Conservation (phyloP, 768 basidiomycete genomes). For the Pleurotus djamor region DNA sequence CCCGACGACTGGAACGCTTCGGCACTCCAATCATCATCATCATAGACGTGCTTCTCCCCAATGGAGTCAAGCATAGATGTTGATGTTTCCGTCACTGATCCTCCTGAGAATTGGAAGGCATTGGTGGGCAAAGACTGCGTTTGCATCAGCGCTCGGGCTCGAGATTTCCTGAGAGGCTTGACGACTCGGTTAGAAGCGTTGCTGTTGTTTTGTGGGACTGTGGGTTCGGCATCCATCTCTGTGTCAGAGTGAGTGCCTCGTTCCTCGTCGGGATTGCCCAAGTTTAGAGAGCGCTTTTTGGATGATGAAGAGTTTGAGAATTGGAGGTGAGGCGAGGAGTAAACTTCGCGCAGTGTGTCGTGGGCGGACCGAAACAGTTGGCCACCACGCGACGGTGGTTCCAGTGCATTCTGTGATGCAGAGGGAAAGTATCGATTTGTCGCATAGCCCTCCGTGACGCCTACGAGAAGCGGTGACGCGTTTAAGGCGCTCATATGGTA, state of each 20-base stretch:
- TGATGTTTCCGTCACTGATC: conserved; percentile 1
- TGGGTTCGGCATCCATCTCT: conserved; percentile 27
- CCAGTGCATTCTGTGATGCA: conserved; percentile 29
- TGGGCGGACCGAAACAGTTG: conserved; percentile 53
- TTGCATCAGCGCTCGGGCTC: conserved; percentile 23
- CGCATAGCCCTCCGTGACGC: conserved; percentile 59
- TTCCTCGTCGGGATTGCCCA: conserved; percentile 20
- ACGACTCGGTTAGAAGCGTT: conserved; percentile 23
- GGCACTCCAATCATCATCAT: conserved; percentile 45
- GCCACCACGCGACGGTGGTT: conserved; percentile 24
- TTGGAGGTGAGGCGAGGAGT: conserved; percentile 14
- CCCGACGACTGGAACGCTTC: conserved; percentile 10
- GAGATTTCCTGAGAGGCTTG: conserved; percentile 37
- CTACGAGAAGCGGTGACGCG: conserved; percentile 25
- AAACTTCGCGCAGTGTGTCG: conserved; percentile 52
- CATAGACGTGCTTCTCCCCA: conserved; percentile 22
- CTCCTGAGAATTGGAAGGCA: conserved; percentile 8
- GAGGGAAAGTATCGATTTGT: conserved; percentile 18
- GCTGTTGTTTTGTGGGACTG: conserved; percentile 9
- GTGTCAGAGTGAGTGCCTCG: conserved; percentile 22
- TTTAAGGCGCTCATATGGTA: conserved; percentile 20
- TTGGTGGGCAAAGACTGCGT: conserved; percentile 36
- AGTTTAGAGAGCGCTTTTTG: conserved; percentile 32
- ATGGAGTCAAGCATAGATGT: not conserved
- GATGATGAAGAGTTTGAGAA: conserved; percentile 12